Evolutionary conservation across 2,329 filamentous ascomycete genomes (phyloP), one percentile per base, ranked within the genome.

Genomic region (Blastomyces parvus): DNA sequence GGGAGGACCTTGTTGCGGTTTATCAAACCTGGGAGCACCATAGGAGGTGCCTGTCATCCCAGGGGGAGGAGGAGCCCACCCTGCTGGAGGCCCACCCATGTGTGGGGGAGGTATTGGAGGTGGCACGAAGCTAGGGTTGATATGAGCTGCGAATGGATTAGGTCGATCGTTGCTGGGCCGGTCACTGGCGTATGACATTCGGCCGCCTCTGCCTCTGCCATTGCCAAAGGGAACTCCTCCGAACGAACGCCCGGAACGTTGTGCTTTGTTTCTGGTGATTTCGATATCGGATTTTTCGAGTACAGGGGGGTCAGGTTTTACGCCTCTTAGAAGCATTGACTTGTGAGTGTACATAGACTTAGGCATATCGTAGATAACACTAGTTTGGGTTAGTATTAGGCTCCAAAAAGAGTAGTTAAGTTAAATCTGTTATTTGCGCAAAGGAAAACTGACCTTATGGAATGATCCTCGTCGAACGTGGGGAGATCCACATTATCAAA

Each of bases 281-380:
- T 92, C 88, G 62, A 93, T 85, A 71, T 97, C 92, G 64, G 83
- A 84, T 42, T 84, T 82, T 63, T 89, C 88, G 0, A 99, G 83
- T 11, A 86, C 88, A 1, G 90, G 85, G 1, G 82, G 78, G 4
- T 89, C 85, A 63, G 92, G 82, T 69, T 88, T 86, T 48, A 92
- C 86, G 14, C 94, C 94, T 2, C 91, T 87, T 44, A 99, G 82
- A 17, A 99, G 83, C 89, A 96, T 95, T 6, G 92, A 97, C 74
- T 97, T 97, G 78, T 99, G 94, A 4, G 85, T 80, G 69, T 90
- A 84, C 11, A 80, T 81, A 22, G 85, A 85, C 50, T 83, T 81
- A 0, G 93, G 92, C 77, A 97, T 88, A 55, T 91, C 86, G 73
- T 95, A 99, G 71, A 89, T 81, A 13, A 97, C 91, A 71, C 89